phyloP scores from a whole-genome alignment of 495 filamentous ascomycete genomes.

The Hypomontagnella monticulosa region DNA sequence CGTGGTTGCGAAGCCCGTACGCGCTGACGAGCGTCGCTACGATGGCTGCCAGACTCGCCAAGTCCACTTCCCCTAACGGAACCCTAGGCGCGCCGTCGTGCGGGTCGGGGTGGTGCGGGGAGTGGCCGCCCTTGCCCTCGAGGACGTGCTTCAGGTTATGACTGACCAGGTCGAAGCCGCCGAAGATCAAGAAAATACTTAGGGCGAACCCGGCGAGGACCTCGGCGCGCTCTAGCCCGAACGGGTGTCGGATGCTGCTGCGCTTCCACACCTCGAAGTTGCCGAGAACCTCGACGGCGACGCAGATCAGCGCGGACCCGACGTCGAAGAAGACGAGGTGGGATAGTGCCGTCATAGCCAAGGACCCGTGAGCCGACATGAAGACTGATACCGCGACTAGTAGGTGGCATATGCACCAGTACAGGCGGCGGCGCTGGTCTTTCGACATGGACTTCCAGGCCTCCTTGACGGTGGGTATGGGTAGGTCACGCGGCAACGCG shows the following conservation, averaged over 20 bases:
- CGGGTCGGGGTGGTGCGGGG: conserved; percentile 74
- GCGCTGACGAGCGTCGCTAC: conserved; percentile 86
- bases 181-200: conserved; percentile 93
- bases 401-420: conserved; percentile 91
- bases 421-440: conserved; percentile 81
- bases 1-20: conserved; percentile 88
- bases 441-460: conserved; percentile 84
- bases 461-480: conserved; percentile 90
- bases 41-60: conserved; percentile 88
- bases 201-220: conserved; percentile 97
- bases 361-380: conserved; percentile 83
- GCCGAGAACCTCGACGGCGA: conserved; percentile 87
- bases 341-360: conserved; percentile 91
- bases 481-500: conserved; percentile 89
- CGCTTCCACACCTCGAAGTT: conserved; percentile 99
- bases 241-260: conserved; percentile 91
- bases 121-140: conserved; percentile 62
- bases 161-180: conserved; percentile 93
- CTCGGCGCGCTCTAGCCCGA: conserved; percentile 89
- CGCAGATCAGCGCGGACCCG: conserved; percentile 89
- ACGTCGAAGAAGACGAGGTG: conserved; percentile 96
- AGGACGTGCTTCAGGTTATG: conserved; percentile 92
- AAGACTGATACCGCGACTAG: conserved; percentile 82
- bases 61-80: conserved; percentile 77
- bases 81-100: conserved; percentile 67